Percentiles rank a stretch among this genome's conserved stretches.
Evolutionary conservation across 202 grass and related monocot species (phyloP).

Genomic region (Setaria viridis): DNA sequence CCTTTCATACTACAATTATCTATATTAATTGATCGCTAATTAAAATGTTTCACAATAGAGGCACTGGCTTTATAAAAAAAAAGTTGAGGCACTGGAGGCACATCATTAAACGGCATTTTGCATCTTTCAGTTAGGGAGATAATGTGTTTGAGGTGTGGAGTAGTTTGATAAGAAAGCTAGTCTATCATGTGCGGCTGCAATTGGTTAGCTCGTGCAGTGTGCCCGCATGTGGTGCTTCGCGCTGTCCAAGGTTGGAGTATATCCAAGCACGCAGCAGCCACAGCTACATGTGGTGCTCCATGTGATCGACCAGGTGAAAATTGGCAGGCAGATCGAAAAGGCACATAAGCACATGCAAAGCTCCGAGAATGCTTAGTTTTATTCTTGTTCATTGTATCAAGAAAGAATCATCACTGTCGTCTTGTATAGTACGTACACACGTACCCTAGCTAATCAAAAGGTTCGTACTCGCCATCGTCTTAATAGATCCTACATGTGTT

Average conservation of each 20-base stretch:
- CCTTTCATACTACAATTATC: too few species aligned
- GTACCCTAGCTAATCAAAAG: background rate
- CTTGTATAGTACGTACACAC: background rate
- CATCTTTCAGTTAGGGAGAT: too few species aligned
- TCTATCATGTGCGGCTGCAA: background rate
- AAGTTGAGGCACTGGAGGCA: too few species aligned
- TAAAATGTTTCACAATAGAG: too few species aligned
- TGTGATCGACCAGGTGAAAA: slow-evolving; percentile 24
- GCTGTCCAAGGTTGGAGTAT: background rate
- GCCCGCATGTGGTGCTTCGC: slow-evolving; percentile 15
- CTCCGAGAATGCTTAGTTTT: slow-evolving; percentile 5
- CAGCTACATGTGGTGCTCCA: slow-evolving; percentile 15
- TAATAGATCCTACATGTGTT: background rate
- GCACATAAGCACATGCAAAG: background rate
- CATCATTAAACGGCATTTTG: too few species aligned
- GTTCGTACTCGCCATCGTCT: background rate
- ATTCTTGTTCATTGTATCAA: background rate
- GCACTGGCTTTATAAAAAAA: too few species aligned
- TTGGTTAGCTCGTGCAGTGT: background rate
- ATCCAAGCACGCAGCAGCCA: background rate
- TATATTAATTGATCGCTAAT: too few species aligned
- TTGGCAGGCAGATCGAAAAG: slow-evolving; percentile 14
- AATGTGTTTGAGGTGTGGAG: background rate
- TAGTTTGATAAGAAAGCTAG: slow-evolving; percentile 21
- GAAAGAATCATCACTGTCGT: background rate